These are phyloP conservation scores for Andrographis paniculata DNA, from an alignment of 305 asterid species.

Conservation along the genomic window DNA sequence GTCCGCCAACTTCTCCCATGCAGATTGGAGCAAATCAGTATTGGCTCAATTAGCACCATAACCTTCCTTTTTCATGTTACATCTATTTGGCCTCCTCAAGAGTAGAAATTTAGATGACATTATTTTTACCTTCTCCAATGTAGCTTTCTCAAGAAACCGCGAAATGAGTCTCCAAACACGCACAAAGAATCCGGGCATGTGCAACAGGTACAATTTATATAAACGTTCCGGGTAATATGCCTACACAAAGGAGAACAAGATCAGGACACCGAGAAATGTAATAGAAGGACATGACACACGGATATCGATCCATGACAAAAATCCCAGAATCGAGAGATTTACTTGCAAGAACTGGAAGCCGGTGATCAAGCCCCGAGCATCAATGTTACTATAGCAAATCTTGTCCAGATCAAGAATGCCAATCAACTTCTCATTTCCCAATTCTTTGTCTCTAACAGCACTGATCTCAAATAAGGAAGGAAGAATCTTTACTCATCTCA, in stretches of 20 bases:
- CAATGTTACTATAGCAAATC: constrained; percentile 51
- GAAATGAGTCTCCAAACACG: constrained; percentile 61
- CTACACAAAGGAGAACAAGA: constrained; percentile 21
- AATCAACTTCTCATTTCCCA: constrained; percentile 58
- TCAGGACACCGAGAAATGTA: too few species aligned
- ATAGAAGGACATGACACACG: neutral
- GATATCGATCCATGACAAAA: neutral
- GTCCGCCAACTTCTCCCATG: too few species aligned
- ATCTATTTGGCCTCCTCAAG: too few species aligned
- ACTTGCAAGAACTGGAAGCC: constrained; percentile 90
- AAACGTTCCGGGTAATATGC: constrained; percentile 83
- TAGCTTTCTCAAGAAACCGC: constrained; percentile 65
- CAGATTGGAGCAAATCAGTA: too few species aligned
- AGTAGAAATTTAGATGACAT: too few species aligned
- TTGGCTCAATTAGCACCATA: too few species aligned
- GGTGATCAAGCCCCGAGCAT: constrained; percentile 60
- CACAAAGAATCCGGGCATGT: constrained; percentile 44
- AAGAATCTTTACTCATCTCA: neutral
- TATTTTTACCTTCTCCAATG: constrained; percentile 51
- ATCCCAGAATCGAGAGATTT: neutral
- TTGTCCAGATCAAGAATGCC: constrained; percentile 56
- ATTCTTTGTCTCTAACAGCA: constrained; percentile 41
- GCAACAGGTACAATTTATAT: constrained; percentile 34
- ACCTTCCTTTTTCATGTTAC: too few species aligned
- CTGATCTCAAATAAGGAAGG: constrained; percentile 26